Evolutionary conservation across 768 basidiomycete species (phyloP), one percentile per base, ranked within the genome.

Genomic region (Termitomyces heimii): DNA sequence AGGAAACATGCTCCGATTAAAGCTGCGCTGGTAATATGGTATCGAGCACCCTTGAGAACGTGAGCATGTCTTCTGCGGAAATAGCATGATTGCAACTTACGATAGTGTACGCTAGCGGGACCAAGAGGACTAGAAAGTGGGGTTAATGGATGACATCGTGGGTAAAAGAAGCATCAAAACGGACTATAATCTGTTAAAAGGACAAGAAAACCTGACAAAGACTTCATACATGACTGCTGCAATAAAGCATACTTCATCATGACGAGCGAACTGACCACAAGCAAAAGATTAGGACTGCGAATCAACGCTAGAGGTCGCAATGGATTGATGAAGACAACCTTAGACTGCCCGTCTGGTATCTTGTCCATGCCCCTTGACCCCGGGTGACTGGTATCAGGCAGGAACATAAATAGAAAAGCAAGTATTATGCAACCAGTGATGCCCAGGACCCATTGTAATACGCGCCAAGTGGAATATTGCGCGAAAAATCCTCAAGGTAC

Each of bases 381-480:
- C 0, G 87, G 86, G 62, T 85, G 83, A 50, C 78, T 81, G 2
- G 87, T 89, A 62, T 89, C 88, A 0, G 86, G 87, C n/a, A 87
- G 76, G 53, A 75, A 76, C 3, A 77, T 42, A 1, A 65, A 49
- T 32, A 87, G 72, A 5, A 71, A 58, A 6, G 77, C 7, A 35
- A 81, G 72, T 1, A 73, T 70, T 0, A 76, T 14, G 0, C 79
- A 37, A 2, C 77, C 79, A 39, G 71, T 66, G 0, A 73, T 37
- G 3, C 77, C 79, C 0, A 89, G 57, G 0, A 63, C 62, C 8
- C 69, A 64, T 63, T 89, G 86, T 67, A 86, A 79, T 4, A 75
- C 59, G 0, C 88, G 77, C 87, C 88, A 90, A 0, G 87, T 88
- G 34, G 75, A 76, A 60, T 85, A 86, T 53, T 85, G 73, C 0